phyloP scores from a whole-genome alignment of 2,329 filamentous ascomycete genomes.

The Colletotrichum horii region DNA sequence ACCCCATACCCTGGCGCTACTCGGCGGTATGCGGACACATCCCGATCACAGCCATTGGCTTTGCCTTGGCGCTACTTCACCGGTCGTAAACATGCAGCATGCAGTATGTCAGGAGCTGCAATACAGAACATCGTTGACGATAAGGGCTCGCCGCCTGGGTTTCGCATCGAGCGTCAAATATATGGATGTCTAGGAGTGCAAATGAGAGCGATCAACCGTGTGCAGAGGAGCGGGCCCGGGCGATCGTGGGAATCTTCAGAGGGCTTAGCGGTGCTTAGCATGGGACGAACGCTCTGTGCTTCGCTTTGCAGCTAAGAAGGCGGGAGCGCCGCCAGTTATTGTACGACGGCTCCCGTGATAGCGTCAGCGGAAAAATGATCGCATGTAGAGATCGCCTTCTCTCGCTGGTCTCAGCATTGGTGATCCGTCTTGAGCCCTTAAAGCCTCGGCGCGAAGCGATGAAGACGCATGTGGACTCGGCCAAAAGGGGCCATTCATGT shows the following conservation, averaged over 20 bases:
- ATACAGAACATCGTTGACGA: not conserved
- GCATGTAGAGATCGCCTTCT: not conserved
- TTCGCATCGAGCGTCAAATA: not conserved
- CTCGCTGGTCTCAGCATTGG: not conserved
- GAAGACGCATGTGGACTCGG: not conserved
- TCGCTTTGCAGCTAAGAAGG: not conserved
- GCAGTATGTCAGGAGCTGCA: not conserved
- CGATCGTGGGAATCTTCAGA: not conserved
- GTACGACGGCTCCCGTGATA: not conserved
- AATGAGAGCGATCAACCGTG: not conserved
- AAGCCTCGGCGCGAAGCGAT: not conserved
- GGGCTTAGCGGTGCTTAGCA: not conserved
- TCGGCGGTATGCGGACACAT: not conserved
- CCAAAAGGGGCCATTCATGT: not conserved
- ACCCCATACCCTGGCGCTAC: not conserved
- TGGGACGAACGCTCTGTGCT: not conserved
- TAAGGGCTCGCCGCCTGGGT: not conserved
- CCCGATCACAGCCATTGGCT: not conserved
- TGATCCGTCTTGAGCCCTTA: not conserved
- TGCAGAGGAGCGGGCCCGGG: not conserved
- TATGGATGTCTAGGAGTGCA: not conserved
- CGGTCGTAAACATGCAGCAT: not conserved
- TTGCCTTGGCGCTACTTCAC: not conserved
- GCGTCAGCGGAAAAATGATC: not conserved
- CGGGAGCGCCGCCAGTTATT: not conserved